These are phyloP conservation scores for Lachnellula suecica DNA, from an alignment of 2,329 filamentous ascomycete species.

Conservation along the genomic window DNA sequence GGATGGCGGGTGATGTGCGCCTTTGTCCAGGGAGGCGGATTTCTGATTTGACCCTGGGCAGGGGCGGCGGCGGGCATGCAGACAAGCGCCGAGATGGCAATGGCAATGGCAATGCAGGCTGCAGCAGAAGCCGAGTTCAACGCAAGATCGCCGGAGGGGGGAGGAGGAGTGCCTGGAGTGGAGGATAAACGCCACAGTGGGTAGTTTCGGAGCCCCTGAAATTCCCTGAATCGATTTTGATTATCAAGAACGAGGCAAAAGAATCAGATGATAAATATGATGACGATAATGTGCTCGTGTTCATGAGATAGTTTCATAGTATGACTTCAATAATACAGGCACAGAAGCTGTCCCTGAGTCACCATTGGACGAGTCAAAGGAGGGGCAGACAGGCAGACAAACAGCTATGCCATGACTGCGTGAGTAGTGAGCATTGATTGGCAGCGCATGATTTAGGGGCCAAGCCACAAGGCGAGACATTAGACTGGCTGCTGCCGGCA, in stretches of 20 bases:
- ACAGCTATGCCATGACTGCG: background rate
- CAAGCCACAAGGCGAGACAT: slow-evolving; percentile 5
- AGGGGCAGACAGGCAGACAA: background rate
- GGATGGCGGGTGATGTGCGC: background rate
- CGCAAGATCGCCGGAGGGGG: background rate
- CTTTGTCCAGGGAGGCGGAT: background rate
- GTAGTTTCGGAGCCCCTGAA: too few species aligned
- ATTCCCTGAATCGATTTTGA: background rate
- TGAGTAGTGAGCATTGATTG: slow-evolving; percentile 3
- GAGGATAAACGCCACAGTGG: background rate
- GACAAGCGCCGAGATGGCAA: background rate
- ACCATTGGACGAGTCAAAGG: background rate
- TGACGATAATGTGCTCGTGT: background rate
- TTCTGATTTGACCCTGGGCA: background rate
- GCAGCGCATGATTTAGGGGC: slow-evolving; percentile 12
- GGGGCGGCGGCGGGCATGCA: slow-evolving; percentile 1
- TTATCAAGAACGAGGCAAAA: background rate
- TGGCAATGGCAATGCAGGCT: slow-evolving; percentile 1
- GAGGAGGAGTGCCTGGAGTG: background rate
- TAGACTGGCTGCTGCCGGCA: background rate
- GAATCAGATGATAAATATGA: background rate
- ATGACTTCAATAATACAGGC: too few species aligned
- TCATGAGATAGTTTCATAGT: background rate
- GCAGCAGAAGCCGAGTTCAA: background rate
- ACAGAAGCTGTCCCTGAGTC: too few species aligned